Evolutionary conservation across 1,139 yeast genomes (phyloP), one percentile per base, ranked within the genome.

Genomic region (Yamadazyma spencermartinsiae): DNA sequence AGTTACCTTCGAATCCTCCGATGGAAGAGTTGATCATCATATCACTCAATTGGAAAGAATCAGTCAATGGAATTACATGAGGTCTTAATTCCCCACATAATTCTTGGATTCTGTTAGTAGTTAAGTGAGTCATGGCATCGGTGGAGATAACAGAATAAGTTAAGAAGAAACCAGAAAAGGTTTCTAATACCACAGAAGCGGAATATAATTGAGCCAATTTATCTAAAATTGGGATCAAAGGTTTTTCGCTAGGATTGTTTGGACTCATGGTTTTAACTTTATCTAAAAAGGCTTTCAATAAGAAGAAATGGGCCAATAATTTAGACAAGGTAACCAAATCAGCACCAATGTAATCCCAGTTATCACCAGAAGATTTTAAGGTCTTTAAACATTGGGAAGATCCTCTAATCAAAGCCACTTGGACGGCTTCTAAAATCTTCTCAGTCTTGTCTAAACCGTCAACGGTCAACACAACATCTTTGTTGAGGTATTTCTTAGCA

Each of bases 241-340:
- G 49, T 44, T 61, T 51, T 27, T 54, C 57, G n/a, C 11, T 3
- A 9, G 20, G n/a, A 33, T 49, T 46, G 24, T 53, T 51, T 24
- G 52, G 33, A 12, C 59, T 60, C 51, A 35, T 49, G 33, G 59
- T 49, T 16, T 49, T 50, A 30, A 62, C 36, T 48, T 67, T 61
- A 37, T 51, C 56, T 35, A 58, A 44, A 50, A 56, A 68, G 42
- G 64, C 66, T 33, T 52, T 49, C 45, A 66, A 58, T 40, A 65
- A 55, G 56, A 61, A 67, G 46, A 60, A 66, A 47, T 65, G 69
- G 35, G 69, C 68, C 44, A 60, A 63, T 43, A 87, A 62, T 59
- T 80, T 80, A 29, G 89, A 79, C 34, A 84, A 63, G 29, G 66
- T 56, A 26, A 82, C 76, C 54, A 81, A 70, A 48, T 78, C 79